These are phyloP conservation scores for Sabuloglossum arenarium DNA, from an alignment of 495 filamentous ascomycete species.

Conservation along the genomic window DNA sequence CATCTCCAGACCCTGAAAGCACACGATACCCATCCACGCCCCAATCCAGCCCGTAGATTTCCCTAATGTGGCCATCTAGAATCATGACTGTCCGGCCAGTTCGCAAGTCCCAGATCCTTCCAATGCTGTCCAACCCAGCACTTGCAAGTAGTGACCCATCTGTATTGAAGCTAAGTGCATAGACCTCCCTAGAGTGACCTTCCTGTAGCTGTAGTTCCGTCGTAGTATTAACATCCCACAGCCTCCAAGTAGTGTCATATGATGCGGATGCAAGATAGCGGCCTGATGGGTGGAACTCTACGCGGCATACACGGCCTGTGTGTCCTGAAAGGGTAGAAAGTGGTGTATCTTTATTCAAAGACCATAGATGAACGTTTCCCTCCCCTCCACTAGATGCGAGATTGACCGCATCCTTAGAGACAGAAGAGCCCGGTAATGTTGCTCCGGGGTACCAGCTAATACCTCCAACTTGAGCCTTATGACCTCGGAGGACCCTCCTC, in stretches of 20 bases:
- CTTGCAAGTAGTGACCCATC: conserved; percentile 82
- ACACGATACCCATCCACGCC: conserved; percentile 74
- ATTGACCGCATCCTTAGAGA: conserved; percentile 58
- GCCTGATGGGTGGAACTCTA: conserved; percentile 89
- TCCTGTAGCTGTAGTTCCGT: conserved; percentile 80
- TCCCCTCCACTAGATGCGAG: conserved; percentile 84
- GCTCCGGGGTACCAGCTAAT: conserved; percentile 75
- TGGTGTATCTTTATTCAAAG: conserved; percentile 61
- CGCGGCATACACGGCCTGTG: conserved; percentile 65
- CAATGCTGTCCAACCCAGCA: conserved; percentile 82
- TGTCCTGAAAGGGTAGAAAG: conserved; percentile 71
- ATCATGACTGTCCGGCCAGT: conserved; percentile 93
- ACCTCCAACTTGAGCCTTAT: conserved; percentile 73
- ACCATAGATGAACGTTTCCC: conserved; percentile 80
- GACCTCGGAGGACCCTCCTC: conserved; percentile 51
- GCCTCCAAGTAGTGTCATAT: conserved; percentile 87
- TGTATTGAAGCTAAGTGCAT: conserved; percentile 65
- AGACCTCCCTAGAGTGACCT: conserved; percentile 84
- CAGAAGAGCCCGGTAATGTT: conserved; percentile 44
- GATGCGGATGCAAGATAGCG: conserved; percentile 81
- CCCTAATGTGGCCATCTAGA: conserved; percentile 79
- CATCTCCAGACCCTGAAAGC: conserved; percentile 76
- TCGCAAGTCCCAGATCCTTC: conserved; percentile 89
- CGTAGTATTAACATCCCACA: conserved; percentile 82
- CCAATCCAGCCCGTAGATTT: conserved; percentile 88